Percentiles rank a stretch among this genome's conserved stretches.
Evolutionary conservation across 305 asterid genomes (phyloP).

Genomic region (Fraxinus xanthoxyloides): DNA sequence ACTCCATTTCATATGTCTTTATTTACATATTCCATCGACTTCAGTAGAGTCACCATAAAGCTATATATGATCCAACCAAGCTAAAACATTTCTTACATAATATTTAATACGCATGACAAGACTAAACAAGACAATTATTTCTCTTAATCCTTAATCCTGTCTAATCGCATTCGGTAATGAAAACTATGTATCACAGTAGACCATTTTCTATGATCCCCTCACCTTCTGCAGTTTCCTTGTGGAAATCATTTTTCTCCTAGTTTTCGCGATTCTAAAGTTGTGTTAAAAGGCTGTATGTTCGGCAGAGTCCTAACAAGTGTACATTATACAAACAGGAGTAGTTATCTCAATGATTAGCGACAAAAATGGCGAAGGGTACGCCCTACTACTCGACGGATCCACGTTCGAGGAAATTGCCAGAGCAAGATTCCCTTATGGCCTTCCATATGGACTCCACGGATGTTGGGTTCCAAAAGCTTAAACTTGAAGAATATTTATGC

Average conservation of each 20-base stretch:
- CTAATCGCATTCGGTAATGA: background rate
- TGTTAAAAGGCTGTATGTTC: background rate
- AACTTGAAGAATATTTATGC: conserved; percentile 1
- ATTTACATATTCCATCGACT: background rate
- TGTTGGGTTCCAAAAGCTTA: conserved; percentile 82
- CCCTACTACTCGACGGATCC: conserved; percentile 70
- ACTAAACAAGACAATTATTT: background rate
- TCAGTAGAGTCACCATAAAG: background rate
- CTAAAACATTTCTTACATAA: background rate
- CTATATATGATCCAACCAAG: background rate
- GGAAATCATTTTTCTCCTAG: background rate
- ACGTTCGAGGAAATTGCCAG: conserved; percentile 89
- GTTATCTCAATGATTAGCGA: conserved; percentile 81
- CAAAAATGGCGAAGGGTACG: conserved; percentile 84
- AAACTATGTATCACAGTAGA: background rate
- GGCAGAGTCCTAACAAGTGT: background rate
- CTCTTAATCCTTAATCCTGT: background rate
- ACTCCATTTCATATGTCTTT: background rate
- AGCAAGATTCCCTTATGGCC: conserved; percentile 95
- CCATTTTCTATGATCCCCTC: background rate
- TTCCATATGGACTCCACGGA: conserved; percentile 95
- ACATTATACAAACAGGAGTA: conserved; percentile 50
- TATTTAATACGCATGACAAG: background rate
- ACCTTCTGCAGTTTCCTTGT: background rate
- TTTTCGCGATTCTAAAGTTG: background rate